Evolutionary conservation across 371 early-diverging fungal species (phyloP), one percentile per base, ranked within the genome.

Genomic region (Mucor lusitanicus): DNA sequence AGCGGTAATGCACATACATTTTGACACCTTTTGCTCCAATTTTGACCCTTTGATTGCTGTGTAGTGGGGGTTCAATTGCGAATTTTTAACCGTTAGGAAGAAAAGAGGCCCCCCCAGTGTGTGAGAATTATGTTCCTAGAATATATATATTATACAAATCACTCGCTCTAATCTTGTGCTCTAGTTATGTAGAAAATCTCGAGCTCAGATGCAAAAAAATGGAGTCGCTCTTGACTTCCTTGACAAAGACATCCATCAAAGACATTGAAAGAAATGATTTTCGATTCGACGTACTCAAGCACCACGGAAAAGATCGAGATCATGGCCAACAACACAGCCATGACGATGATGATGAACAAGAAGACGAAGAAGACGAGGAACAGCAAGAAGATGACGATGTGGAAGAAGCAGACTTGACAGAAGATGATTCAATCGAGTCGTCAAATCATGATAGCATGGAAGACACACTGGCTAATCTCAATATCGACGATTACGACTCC

Each of bases 51-150:
- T 33, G 8, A 59, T 44, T 56, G 40, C 19, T 64, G 27, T 50
- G 19, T 64, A 83, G 84, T 83, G 84, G 84, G 81, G 81, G 3
- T 77, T 76, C 65, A 77, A 61, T 44, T 83, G 84, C 58, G 80
- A 83, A 70, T 83, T 83, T 63, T 69, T 77, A 30, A 72, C 77
- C 6, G 75, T 77, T 21, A 72, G 84, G 30, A 83, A 83, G 57
- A 83, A 83, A 63, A 69, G 84, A 64, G 84, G 84, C 1, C 84
- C 84, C 39, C 82, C 82, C 8, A 82, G 80, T 70, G 80, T 79
- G 78, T 82, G 70, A 75, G 78, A 61, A 42, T 50, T 40, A 28
- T 28, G 40, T 6, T n/a, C 19, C 37, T 46, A 25, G 39, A 23
- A 25, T 7, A 54, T 28, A n/a, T 54, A 12, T 23, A 61, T 23